Evolutionary conservation across 805 yeast genomes (phyloP), one percentile per base, ranked within the genome.

Genomic region (Candida dajiaensis): DNA sequence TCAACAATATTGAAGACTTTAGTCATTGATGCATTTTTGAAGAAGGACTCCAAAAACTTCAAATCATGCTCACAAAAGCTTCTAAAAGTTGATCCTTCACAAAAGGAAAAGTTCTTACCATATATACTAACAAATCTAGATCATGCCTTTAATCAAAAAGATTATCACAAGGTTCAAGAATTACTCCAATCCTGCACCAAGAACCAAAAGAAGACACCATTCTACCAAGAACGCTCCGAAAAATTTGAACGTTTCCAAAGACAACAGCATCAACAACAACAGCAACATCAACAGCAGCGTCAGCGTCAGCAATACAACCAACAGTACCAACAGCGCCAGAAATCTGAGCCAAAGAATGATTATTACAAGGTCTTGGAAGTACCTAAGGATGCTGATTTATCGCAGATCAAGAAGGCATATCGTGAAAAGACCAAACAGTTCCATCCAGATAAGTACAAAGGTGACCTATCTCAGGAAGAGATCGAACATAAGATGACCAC

Each of bases 371-470:
- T 85, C 3, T 67, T 92, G 16, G 95, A 82, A 13, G 74, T 92
- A 6, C 54, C 80, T 0, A 70, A 73, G 47, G 76, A 77, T 50
- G 95, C 97, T 0, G 80, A 78, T 47, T 81, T 79, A 1, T 74
- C 76, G 48, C 83, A 85, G 8, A 83, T 92, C 50, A 87, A 84
- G 57, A 83, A 80, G 63, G 95, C 95, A 0, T 85, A 89, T 66
- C 72, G 97, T 48, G 72, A 80, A 8, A 77, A 83, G 58, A 84
- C 94, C 31, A 83, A 84, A 58, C 81, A 81, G 59, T 88, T 76
- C 63, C 99, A 92, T 61, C 99, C 99, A 0, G 99, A 92, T 66
- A 94, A 92, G 63, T 83, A 86, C 61, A 81, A 80, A 57, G 82
- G 80, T 31, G 87, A 83, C 35, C 62, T 84, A 49, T 71, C 81